A percentile compares a stretch with the other conserved stretches of the same genome.
These are phyloP conservation scores for Volvox africanus DNA, from an alignment of 139 green algal species.

Conservation along the genomic window DNA sequence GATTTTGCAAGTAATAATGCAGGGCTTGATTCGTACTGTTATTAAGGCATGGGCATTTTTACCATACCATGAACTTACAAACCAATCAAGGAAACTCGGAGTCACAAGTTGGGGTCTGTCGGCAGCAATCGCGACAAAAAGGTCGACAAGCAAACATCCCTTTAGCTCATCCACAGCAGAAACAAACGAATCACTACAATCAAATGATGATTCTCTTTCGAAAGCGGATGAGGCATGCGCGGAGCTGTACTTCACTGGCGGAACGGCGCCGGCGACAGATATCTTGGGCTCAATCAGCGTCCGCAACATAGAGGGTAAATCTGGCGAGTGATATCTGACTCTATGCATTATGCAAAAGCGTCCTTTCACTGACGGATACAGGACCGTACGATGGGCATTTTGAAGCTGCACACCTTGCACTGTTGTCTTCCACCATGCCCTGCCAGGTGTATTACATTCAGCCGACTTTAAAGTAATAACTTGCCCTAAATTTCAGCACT, in stretches of 20 bases:
- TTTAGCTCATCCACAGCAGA: not conserved
- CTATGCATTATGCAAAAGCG: not conserved
- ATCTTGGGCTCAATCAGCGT: not conserved
- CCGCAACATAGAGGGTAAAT: not conserved
- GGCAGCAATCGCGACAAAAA: not conserved
- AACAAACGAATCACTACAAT: not conserved
- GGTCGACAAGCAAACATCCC: no score
- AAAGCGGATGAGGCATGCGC: conserved; percentile 5
- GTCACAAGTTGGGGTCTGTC: not conserved
- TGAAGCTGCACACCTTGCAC: not conserved
- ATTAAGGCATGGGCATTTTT: not conserved
- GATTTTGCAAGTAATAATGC: not conserved
- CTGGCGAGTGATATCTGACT: not conserved
- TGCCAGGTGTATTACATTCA: no score
- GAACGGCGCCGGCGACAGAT: not conserved
- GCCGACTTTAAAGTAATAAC: no score
- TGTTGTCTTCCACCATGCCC: no score
- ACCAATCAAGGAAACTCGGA: not conserved
- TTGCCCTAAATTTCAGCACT: no score
- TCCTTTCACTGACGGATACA: no score
- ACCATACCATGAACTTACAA: not conserved
- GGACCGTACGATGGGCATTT: not conserved
- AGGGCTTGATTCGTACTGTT: not conserved
- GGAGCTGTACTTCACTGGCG: conserved; percentile 31
- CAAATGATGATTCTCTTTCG: not conserved